phyloP scores from a whole-genome alignment of 495 filamentous ascomycete genomes.

The Pseudoneurospora amorphoporcata region DNA sequence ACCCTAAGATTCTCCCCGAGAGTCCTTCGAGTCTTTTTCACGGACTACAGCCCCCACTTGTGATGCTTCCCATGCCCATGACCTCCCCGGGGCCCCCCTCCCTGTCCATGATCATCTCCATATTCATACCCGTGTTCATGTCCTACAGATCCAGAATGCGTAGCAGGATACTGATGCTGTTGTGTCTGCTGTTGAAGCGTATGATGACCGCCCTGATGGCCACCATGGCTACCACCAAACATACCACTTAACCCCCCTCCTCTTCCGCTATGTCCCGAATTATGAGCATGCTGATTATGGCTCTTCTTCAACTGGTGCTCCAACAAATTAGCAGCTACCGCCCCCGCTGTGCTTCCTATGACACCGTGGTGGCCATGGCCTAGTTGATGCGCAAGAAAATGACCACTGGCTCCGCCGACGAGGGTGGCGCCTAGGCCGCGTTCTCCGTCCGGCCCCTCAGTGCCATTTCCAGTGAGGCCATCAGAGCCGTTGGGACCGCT shows the following conservation, averaged over 20 bases:
- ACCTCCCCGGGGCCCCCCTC: background rate
- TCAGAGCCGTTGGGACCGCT: background rate
- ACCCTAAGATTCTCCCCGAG: background rate
- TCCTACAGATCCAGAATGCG: background rate
- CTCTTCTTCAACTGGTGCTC: constrained; percentile 35
- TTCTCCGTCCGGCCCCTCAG: constrained; percentile 33
- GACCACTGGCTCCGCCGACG: constrained; percentile 42
- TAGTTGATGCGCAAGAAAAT: constrained; percentile 36
- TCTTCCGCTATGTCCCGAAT: background rate
- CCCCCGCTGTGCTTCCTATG: constrained; percentile 41
- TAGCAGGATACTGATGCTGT: background rate
- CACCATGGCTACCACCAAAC: background rate
- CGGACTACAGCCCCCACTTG: background rate
- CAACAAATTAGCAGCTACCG: constrained; percentile 45
- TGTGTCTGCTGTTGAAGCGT: background rate
- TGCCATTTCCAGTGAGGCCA: background rate
- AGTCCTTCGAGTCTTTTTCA: too few species aligned
- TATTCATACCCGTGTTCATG: constrained; percentile 11
- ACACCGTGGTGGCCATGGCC: constrained; percentile 34
- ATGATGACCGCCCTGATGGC: background rate
- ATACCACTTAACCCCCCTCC: background rate
- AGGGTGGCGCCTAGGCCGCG: constrained; percentile 45
- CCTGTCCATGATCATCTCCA: background rate
- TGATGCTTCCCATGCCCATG: background rate
- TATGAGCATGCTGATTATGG: constrained; percentile 9